phyloP scores from a whole-genome alignment of 2,329 filamentous ascomycete species.

The Penicillium sp. region DNA sequence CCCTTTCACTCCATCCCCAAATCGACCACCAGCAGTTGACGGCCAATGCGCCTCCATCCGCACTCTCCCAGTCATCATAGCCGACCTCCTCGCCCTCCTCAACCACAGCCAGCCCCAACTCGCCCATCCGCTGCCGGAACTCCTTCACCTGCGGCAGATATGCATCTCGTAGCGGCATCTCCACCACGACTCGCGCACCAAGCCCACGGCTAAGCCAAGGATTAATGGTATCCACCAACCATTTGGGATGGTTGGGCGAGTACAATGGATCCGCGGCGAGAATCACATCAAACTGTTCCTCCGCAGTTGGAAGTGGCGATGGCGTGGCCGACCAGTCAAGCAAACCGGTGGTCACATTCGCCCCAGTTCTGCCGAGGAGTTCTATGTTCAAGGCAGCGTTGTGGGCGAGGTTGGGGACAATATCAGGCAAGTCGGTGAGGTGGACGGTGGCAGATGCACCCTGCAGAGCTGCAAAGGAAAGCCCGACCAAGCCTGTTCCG shows the following conservation, averaged over 20 bases:
- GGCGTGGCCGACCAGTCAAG: constrained; percentile 66
- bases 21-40: constrained; percentile 52
- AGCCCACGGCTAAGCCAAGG: constrained; percentile 61
- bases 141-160: constrained; percentile 62
- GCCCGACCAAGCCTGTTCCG: constrained; percentile 85
- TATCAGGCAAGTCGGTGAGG: constrained; percentile 81
- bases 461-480: constrained; percentile 76
- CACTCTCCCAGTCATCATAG: constrained; percentile 50
- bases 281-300: constrained; percentile 60
- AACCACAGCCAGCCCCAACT: constrained; percentile 55
- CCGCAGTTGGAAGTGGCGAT: constrained; percentile 27
- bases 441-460: constrained; percentile 57
- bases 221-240: constrained; percentile 70
- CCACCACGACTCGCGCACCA: constrained; percentile 69
- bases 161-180: constrained; percentile 75
- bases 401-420: constrained; percentile 74
- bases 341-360: constrained; percentile 60
- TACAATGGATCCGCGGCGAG: constrained; percentile 87
- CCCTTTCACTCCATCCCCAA: constrained; percentile 45
- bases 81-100: constrained; percentile 48
- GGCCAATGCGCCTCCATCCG: constrained; percentile 42
- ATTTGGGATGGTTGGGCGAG: constrained; percentile 73
- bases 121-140: constrained; percentile 63
- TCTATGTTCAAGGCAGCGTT: constrained; percentile 68
- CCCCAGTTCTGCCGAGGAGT: constrained; percentile 56